These are phyloP conservation scores for Phytophthora lateralis DNA, from an alignment of 352 stramenopile species.

Conservation along the genomic window DNA sequence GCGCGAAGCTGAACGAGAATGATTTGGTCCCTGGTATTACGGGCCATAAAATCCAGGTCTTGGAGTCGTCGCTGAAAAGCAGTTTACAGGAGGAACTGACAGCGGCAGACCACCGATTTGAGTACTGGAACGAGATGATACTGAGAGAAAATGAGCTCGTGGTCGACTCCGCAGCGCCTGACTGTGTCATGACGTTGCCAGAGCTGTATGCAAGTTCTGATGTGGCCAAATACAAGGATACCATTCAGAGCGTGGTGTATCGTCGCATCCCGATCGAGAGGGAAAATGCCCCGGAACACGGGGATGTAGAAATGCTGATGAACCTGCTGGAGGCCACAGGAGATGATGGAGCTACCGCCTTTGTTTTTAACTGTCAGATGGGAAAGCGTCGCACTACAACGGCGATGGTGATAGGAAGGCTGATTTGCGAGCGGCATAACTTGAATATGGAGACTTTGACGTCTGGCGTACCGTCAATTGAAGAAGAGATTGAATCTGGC, in stretches of 20 bases:
- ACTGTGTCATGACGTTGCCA: slow-evolving; percentile 60
- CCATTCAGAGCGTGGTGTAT: slow-evolving; percentile 64
- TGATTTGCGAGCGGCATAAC: slow-evolving; percentile 62
- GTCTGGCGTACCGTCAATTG: neutral
- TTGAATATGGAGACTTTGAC: slow-evolving; percentile 24
- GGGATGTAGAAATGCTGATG: slow-evolving; percentile 71
- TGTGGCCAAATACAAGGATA: slow-evolving; percentile 34
- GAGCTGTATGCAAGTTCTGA: slow-evolving; percentile 66
- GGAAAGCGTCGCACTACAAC: slow-evolving; percentile 85
- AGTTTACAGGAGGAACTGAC: slow-evolving; percentile 76
- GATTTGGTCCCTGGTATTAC: slow-evolving; percentile 84
- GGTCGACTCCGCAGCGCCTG: slow-evolving; percentile 40
- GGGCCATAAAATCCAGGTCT: slow-evolving; percentile 78
- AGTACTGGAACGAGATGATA: slow-evolving; percentile 83
- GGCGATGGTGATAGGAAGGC: slow-evolving; percentile 66
- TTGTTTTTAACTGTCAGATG: slow-evolving; percentile 91
- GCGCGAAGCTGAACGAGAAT: slow-evolving; percentile 84
- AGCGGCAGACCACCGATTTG: slow-evolving; percentile 50
- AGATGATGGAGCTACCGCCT: slow-evolving; percentile 56
- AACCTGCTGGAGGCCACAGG: slow-evolving; percentile 51
- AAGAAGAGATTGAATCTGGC: slow-evolving; percentile 36
- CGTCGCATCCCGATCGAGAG: slow-evolving; percentile 79
- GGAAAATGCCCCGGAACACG: slow-evolving; percentile 82
- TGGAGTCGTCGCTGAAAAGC: slow-evolving; percentile 82
- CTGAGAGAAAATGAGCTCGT: slow-evolving; percentile 73